phyloP scores from a whole-genome alignment of 2,329 filamentous ascomycete genomes.

The Sporothrix luriei region DNA sequence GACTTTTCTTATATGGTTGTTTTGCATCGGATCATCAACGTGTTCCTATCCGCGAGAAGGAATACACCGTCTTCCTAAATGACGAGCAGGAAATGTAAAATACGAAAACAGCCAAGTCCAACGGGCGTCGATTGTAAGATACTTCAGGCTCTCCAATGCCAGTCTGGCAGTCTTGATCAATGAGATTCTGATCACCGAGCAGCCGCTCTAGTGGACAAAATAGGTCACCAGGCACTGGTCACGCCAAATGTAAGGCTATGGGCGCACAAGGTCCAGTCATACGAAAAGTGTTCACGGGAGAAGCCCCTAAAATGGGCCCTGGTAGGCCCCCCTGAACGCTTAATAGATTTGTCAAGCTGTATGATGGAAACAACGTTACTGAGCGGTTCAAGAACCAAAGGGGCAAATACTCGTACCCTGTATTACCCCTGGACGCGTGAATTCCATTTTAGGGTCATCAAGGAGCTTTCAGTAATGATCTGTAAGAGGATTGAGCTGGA shows the following conservation, averaged over 20 bases:
- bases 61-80: neutral
- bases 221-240: neutral
- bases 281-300: neutral
- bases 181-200: constrained; percentile 16
- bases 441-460: neutral
- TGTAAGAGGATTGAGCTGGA: constrained; percentile 1
- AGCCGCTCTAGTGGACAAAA: neutral
- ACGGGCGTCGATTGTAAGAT: neutral
- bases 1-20: neutral
- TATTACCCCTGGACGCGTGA: neutral
- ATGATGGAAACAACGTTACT: constrained; percentile 3
- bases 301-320: neutral
- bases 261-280: neutral
- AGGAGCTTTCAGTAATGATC: neutral
- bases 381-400: neutral
- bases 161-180: constrained; percentile 3
- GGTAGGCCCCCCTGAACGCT: neutral
- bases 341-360: neutral
- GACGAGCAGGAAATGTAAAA: neutral
- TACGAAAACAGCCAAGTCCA: neutral
- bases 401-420: neutral
- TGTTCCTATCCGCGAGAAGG: neutral
- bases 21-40: neutral
- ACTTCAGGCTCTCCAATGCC: no score
- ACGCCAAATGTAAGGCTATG: neutral